Conservation (phyloP, 2,329 filamentous ascomycete species). For the Orbilia blumenaviensis region DNA sequence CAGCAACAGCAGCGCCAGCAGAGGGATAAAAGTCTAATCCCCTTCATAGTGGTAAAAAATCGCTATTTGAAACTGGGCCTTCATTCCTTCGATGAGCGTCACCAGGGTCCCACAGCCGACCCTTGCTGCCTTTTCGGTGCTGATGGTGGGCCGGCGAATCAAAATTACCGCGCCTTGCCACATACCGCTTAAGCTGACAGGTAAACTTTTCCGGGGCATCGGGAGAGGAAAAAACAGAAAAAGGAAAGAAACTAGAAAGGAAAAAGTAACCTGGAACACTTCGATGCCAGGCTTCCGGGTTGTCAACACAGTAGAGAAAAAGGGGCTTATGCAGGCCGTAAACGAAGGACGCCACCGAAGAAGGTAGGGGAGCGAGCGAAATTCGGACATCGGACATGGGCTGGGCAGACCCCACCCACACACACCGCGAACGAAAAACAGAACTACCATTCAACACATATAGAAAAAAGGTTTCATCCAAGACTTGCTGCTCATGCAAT, state of each 20-base stretch:
- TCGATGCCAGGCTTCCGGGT: background rate
- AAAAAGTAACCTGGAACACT: constrained; percentile 16
- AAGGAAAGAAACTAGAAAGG: too few relatives aligned
- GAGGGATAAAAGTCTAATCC: background rate
- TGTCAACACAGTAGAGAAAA: background rate
- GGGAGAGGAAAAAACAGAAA: too few relatives aligned
- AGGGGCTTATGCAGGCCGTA: constrained; percentile 32
- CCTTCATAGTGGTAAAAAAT: constrained; percentile 24
- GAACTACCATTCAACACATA: background rate
- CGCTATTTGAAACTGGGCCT: constrained; percentile 39
- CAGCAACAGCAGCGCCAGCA: too few relatives aligned
- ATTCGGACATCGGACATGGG: too few relatives aligned
- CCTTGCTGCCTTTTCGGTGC: background rate
- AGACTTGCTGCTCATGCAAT: background rate
- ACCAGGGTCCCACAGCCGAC: constrained; percentile 18
- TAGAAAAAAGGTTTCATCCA: background rate
- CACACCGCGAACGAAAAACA: background rate
- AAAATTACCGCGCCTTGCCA: constrained; percentile 48
- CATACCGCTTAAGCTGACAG: constrained; percentile 10
- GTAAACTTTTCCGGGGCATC: constrained; percentile 41
- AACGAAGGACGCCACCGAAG: constrained; percentile 39
- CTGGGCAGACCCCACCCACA: background rate
- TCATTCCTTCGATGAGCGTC: background rate
- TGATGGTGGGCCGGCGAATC: constrained; percentile 28
- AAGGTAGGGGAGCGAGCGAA: constrained; percentile 1